These are phyloP conservation scores for Pulveroboletus ravenelii DNA, from an alignment of 768 basidiomycete genomes.

Conservation along the genomic window DNA sequence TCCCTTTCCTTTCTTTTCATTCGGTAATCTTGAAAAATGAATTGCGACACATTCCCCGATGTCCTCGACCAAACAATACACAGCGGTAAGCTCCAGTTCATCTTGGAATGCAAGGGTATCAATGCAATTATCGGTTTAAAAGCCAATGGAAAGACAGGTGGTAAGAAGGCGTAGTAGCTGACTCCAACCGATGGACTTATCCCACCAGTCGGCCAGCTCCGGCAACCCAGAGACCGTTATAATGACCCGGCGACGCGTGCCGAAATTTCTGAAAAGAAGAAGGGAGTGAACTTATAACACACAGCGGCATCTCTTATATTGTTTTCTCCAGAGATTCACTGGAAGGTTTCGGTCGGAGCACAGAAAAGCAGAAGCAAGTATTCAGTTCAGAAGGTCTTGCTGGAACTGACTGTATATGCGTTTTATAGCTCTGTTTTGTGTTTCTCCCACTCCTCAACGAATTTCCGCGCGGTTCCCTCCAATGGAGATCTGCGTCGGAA, in stretches of 20 bases:
- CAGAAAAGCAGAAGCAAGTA: constrained; percentile 53
- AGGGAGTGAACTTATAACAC: constrained; percentile 3
- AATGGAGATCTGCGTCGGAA: constrained; percentile 57
- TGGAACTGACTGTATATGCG: constrained; percentile 18
- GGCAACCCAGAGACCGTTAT: constrained; percentile 6
- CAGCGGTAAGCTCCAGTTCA: constrained; percentile 25
- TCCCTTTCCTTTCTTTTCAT: constrained; percentile 14
- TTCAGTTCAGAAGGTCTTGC: background rate
- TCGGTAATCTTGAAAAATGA: constrained; percentile 18
- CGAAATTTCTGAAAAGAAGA: background rate
- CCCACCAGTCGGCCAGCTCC: constrained; percentile 8
- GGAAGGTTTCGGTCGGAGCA: constrained; percentile 43
- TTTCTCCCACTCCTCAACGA: background rate
- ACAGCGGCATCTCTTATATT: constrained; percentile 5
- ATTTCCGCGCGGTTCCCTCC: constrained; percentile 15
- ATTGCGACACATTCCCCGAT: constrained; percentile 36
- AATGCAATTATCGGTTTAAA: background rate
- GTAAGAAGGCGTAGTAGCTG: constrained; percentile 7
- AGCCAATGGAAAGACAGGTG: constrained; percentile 3
- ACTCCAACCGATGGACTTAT: background rate
- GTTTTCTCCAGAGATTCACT: constrained; percentile 8
- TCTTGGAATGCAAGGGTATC: background rate
- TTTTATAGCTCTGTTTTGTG: constrained; percentile 37
- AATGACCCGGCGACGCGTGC: constrained; percentile 1
- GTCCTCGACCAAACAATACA: constrained; percentile 37